Conservation (phyloP, 495 filamentous ascomycete species). For the Penicillium chermesinum region DNA sequence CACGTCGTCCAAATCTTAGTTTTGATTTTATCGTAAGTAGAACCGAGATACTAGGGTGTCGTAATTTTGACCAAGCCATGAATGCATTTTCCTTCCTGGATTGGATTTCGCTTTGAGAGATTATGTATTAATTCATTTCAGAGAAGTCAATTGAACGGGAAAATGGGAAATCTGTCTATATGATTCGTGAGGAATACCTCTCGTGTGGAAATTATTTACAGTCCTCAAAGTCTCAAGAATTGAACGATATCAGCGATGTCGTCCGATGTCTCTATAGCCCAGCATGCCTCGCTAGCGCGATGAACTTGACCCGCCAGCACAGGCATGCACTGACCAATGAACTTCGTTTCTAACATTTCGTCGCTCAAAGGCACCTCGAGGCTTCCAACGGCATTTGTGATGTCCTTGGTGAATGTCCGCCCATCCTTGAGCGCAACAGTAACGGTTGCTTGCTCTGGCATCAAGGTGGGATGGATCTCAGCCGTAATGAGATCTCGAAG, state of each 20-base stretch:
- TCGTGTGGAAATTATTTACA: too few relatives aligned
- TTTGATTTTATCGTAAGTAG: too few relatives aligned
- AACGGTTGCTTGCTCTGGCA: conserved; percentile 40
- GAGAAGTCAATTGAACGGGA: too few relatives aligned
- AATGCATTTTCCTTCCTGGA: too few relatives aligned
- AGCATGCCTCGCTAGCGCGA: conserved; percentile 14
- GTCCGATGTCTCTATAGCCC: conserved; percentile 8
- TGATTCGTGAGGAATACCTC: too few relatives aligned
- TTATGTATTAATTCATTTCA: too few relatives aligned
- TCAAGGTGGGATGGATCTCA: conserved; percentile 31
- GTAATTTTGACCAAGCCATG: too few relatives aligned
- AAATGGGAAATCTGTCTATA: too few relatives aligned
- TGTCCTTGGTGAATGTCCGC: conserved; percentile 20
- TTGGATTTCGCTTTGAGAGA: too few relatives aligned
- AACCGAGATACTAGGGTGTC: too few relatives aligned
- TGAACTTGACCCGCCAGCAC: conserved; percentile 15
- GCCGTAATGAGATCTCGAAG: conserved; percentile 41
- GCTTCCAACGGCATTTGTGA: conserved; percentile 49
- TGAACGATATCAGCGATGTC: conserved; percentile 12
- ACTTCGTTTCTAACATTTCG: conserved; percentile 41
- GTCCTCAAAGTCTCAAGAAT: too few relatives aligned
- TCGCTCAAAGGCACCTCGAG: conserved; percentile 44
- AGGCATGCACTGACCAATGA: conserved; percentile 33
- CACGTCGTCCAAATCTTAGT: too few relatives aligned
- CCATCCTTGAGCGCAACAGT: conserved; percentile 26